A percentile compares a stretch with the other conserved stretches of the same genome.
Conservation (phyloP, 148 eudicot genomes). For the Fallopia convolvulus region DNA sequence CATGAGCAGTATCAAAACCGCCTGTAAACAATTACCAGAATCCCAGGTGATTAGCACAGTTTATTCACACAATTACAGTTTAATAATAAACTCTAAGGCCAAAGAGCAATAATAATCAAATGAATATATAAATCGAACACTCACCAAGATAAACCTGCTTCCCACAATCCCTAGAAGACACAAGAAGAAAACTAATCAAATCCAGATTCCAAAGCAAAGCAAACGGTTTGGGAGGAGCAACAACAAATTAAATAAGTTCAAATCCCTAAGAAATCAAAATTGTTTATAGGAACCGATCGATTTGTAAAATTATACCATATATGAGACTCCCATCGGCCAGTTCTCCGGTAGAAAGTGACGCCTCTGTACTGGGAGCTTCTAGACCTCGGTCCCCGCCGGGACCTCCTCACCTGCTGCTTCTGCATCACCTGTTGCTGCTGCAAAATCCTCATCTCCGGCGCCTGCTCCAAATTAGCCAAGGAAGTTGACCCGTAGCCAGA, state of each 20-base stretch:
- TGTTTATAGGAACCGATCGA: neutral
- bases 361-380: slow-evolving; percentile 91
- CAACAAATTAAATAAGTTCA: neutral
- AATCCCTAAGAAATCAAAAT: neutral
- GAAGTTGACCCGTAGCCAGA: slow-evolving; percentile 4
- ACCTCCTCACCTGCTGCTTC: slow-evolving; percentile 50
- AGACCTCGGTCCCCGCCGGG: slow-evolving; percentile 88
- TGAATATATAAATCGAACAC: neutral
- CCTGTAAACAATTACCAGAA: slow-evolving; percentile 18
- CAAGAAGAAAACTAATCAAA: neutral
- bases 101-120: neutral
- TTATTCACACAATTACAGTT: neutral
- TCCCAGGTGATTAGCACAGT: neutral
- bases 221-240: neutral
- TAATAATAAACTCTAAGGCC: neutral
- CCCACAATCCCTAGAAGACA: slow-evolving; percentile 36
- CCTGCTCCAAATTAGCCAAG: slow-evolving; percentile 11
- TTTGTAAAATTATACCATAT: slow-evolving; percentile 44
- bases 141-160: slow-evolving; percentile 39
- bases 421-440: slow-evolving; percentile 21
- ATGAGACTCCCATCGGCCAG: slow-evolving; percentile 97
- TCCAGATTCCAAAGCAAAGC: neutral
- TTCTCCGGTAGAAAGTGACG: slow-evolving; percentile 85
- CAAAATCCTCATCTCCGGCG: slow-evolving; percentile 16
- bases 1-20: slow-evolving; percentile 38